Conservation (phyloP, 164 flowering plant genomes). For the Malania oleifera region DNA sequence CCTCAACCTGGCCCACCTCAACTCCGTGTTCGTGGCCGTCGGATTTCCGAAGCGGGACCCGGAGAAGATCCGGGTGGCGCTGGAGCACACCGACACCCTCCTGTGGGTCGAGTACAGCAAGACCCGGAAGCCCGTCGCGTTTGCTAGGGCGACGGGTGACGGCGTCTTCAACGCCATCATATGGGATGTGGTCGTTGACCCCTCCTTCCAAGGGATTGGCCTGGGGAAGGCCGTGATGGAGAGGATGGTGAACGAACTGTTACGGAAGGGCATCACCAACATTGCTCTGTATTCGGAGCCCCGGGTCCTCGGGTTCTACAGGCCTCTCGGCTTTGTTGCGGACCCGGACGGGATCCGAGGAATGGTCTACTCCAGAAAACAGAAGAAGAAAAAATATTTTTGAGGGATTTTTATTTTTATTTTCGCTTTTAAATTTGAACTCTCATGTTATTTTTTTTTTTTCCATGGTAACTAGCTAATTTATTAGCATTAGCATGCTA, state of each 20-base stretch:
- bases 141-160: constrained; percentile 94
- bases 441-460: too few relatives aligned
- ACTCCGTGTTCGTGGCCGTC: constrained; percentile 74
- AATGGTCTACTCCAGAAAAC: constrained; percentile 75
- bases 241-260: constrained; percentile 53
- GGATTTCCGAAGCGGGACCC: constrained; percentile 88
- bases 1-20: constrained; percentile 82
- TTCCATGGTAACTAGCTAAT: too few relatives aligned
- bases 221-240: constrained; percentile 94
- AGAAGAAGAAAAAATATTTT: constrained; percentile 27
- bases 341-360: constrained; percentile 96
- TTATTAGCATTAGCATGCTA: too few relatives aligned
- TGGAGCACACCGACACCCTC: constrained; percentile 70
- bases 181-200: constrained; percentile 99
- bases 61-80: constrained; percentile 60
- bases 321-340: constrained; percentile 84
- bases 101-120: constrained; percentile 69
- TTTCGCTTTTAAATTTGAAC: too few relatives aligned
- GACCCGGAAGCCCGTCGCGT: constrained; percentile 73
- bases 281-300: constrained; percentile 92
- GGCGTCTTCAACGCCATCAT: constrained; percentile 93
- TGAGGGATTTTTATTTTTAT: too few relatives aligned
- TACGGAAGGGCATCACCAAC: constrained; percentile 58
- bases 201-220: constrained; percentile 87
- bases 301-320: constrained; percentile 81